Evolutionary conservation across 176 grass and related monocot species (phyloP).

Genomic region (Eleusine indica): DNA sequence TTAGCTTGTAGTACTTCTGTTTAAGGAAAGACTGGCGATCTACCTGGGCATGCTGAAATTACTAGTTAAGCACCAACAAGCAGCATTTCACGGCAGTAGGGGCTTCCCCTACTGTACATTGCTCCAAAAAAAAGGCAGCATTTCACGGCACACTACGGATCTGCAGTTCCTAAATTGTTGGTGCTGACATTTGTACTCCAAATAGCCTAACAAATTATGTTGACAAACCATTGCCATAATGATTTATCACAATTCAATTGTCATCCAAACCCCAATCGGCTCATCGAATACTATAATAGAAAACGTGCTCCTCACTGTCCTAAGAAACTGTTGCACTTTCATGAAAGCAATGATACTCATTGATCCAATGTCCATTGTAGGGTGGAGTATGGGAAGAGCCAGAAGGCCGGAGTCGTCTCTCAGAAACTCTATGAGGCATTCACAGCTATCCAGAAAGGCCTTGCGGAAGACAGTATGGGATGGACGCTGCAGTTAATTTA

Average conservation of each 20-base stretch:
- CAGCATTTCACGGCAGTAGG: not conserved
- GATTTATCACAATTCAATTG: not conserved
- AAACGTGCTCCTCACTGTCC: constrained; percentile 1
- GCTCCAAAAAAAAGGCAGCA: too few species aligned
- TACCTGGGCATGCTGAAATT: not conserved
- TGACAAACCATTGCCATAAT: not conserved
- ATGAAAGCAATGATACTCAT: constrained; percentile 25
- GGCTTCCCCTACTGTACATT: too few species aligned
- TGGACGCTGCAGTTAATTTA: constrained; percentile 70
- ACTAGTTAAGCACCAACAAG: not conserved
- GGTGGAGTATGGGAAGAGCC: constrained; percentile 71
- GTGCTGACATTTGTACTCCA: not conserved
- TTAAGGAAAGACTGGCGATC: not conserved
- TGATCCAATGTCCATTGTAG: constrained; percentile 43
- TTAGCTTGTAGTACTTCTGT: not conserved
- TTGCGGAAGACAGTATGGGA: constrained; percentile 66
- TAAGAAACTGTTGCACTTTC: not conserved
- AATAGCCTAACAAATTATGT: not conserved
- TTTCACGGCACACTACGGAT: too few species aligned
- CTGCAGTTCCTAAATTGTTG: not conserved
- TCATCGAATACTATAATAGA: not conserved
- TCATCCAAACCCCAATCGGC: not conserved
- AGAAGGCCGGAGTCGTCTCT: constrained; percentile 65
- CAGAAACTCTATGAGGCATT: constrained; percentile 67
- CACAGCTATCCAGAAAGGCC: constrained; percentile 78